Evolutionary conservation across 75 land plant genomes (phyloP), one percentile per base, ranked within the genome.

Genomic region (Isoetes taiwanensis): DNA sequence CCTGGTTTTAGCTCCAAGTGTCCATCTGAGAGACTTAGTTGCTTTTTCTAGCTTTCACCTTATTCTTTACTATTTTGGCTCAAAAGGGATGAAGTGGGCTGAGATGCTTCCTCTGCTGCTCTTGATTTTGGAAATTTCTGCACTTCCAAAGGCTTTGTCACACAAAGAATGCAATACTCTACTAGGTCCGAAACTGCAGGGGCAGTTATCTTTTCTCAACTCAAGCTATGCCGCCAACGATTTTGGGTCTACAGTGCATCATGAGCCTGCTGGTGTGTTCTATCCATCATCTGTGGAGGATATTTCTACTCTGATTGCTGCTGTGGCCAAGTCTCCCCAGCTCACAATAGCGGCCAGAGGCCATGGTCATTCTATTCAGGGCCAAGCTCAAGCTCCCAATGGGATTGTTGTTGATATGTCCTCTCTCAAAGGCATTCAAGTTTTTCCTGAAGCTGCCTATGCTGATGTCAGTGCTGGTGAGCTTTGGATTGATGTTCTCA

Each of bases 401-500:
- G 59, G 59, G 2, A 23, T 57, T 12, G 59, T 57, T 3, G 8
- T 57, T 5, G 59, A 57, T 21, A 57, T 57, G 59, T n/a, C 24
- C 2, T 17, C 24, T 25, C 12, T 57, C 5, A 16, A 39, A 2
- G 59, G 59, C 16, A 57, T 57, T 19, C 21, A 33, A 25, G 59
- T 57, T 32, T 37, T 48, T 34, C 28, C 28, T 38, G 71, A 24
- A 30, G 58, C 32, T 1, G 50, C 58, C 31, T 48, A 58, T 32
- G 83, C 55, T 35, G 80, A 77, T 69, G 80, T 81, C 23, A 39
- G 76, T 17, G 90, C 70, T 2, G 91, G 91, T 30, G 78, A 70
- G 64, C 61, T 86, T 62, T 86, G 91, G 91, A 67, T 74, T 27
- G 91, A 86, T 16, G 80, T 86, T 6, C 62, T 86, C 31, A 55